phyloP scores from a whole-genome alignment of 1,284 basidiomycete genomes.

The Taiwanofungus camphoratus region DNA sequence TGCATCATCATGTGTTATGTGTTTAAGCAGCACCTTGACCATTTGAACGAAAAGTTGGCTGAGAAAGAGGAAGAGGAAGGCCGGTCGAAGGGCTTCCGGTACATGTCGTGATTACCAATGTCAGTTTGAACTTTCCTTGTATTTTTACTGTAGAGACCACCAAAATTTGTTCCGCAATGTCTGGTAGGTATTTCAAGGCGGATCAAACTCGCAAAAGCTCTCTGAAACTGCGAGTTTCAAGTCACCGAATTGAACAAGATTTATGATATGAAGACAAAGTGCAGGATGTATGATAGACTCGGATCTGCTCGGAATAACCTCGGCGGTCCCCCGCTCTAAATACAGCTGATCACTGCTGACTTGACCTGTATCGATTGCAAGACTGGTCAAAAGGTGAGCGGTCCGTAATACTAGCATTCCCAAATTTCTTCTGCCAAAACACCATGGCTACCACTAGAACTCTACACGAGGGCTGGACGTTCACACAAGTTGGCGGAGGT shows the following conservation, averaged over 20 bases:
- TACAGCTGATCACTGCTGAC: slow-evolving; percentile 5
- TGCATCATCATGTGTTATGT: slow-evolving; percentile 43
- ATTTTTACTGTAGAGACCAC: no score
- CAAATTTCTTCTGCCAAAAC: background rate
- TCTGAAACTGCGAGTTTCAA: no score
- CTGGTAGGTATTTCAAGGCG: no score
- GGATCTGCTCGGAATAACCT: slow-evolving; percentile 5
- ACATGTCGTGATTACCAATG: slow-evolving; percentile 13
- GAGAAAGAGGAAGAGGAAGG: slow-evolving; percentile 27
- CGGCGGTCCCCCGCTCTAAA: background rate
- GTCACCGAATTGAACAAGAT: no score
- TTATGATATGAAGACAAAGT: background rate
- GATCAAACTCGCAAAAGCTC: no score
- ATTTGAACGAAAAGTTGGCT: slow-evolving; percentile 31
- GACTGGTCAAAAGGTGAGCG: slow-evolving; percentile 1
- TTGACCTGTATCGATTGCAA: slow-evolving; percentile 1
- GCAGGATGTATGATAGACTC: background rate
- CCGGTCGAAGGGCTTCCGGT: slow-evolving; percentile 21
- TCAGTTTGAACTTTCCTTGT: no score
- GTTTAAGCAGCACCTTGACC: slow-evolving; percentile 37
- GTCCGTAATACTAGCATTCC: background rate
- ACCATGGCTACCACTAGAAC: slow-evolving; percentile 15
- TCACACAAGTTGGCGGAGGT: slow-evolving; percentile 62
- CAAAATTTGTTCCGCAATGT: no score
- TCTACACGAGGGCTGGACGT: slow-evolving; percentile 50